Evolutionary conservation across 2,329 filamentous ascomycete species (phyloP).

Genomic region (Cladorrhinum sp.): DNA sequence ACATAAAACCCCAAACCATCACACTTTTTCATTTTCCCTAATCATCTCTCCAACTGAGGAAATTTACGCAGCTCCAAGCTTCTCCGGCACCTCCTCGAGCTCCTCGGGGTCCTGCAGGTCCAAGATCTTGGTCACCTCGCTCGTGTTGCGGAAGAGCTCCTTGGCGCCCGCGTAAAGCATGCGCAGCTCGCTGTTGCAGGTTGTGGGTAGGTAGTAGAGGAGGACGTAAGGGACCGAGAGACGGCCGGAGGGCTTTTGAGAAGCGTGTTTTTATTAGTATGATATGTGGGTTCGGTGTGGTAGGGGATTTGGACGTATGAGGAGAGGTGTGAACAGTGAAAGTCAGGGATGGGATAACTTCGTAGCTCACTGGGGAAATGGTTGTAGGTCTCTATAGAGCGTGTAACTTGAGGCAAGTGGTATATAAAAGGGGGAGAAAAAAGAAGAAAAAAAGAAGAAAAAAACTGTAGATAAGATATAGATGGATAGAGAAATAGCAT

Average conservation of each 20-base stretch:
- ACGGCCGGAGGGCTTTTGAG: conserved; percentile 72
- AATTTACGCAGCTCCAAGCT: conserved; percentile 42
- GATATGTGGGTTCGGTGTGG: background rate
- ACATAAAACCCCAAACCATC: background rate
- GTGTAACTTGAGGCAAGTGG: too few species aligned
- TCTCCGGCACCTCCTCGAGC: conserved; percentile 73
- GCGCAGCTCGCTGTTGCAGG: conserved; percentile 79
- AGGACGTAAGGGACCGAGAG: conserved; percentile 89
- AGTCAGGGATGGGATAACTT: too few species aligned
- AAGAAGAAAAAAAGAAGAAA: background rate
- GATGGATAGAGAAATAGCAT: conserved; percentile 21
- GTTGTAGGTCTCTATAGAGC: too few species aligned
- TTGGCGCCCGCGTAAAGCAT: conserved; percentile 97
- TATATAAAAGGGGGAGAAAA: background rate
- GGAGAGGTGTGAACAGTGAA: too few species aligned
- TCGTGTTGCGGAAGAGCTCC: conserved; percentile 90
- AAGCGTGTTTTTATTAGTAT: background rate
- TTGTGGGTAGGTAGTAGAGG: conserved; percentile 89
- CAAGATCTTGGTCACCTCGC: conserved; percentile 82
- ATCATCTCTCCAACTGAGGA: background rate
- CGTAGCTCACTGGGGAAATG: too few species aligned
- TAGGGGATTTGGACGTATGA: background rate
- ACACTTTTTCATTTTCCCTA: background rate
- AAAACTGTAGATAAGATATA: background rate
- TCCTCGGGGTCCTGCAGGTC: conserved; percentile 82